These are phyloP conservation scores for Austroboletus novae-zelandiae DNA, from an alignment of 1,284 basidiomycete species.

Conservation along the genomic window DNA sequence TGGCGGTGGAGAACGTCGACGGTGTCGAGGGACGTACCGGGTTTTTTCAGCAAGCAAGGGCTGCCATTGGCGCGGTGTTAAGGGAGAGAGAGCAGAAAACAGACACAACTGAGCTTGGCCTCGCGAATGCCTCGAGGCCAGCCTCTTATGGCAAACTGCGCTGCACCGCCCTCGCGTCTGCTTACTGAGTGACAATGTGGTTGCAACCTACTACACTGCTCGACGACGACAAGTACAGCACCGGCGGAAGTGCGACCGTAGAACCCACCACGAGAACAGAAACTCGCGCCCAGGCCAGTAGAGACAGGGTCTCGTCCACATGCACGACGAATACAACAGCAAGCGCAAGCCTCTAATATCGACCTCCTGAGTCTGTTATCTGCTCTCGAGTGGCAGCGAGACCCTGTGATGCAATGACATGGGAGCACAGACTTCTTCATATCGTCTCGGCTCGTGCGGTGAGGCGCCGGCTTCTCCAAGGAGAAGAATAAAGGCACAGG, in stretches of 20 bases:
- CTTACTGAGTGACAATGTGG: not conserved
- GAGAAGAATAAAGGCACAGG: not conserved
- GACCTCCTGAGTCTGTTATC: not conserved
- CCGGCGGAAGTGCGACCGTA: not conserved
- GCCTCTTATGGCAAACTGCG: conserved; percentile 3
- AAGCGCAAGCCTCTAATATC: conserved; percentile 6
- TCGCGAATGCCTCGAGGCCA: conserved; percentile 28
- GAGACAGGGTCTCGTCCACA: conserved; percentile 13
- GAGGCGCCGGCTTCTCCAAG: conserved; percentile 2
- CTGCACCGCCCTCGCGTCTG: conserved; percentile 2
- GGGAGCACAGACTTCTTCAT: conserved; percentile 1
- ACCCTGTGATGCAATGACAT: not conserved
- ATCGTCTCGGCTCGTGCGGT: not conserved
- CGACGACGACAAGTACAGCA: conserved; percentile 2
- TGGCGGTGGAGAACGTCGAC: not conserved
- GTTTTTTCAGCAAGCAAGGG: not conserved
- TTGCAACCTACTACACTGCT: not conserved
- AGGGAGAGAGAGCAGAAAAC: not conserved
- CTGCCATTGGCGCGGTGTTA: conserved; percentile 8
- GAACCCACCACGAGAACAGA: conserved; percentile 12
- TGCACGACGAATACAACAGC: conserved; percentile 4
- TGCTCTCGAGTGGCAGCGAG: not conserved
- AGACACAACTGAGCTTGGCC: conserved; percentile 14
- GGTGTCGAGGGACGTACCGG: conserved; percentile 9
- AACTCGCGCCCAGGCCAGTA: not conserved